Evolutionary conservation across 805 yeast species (phyloP).

Genomic region (Tetrapisispora iriomotensis): DNA sequence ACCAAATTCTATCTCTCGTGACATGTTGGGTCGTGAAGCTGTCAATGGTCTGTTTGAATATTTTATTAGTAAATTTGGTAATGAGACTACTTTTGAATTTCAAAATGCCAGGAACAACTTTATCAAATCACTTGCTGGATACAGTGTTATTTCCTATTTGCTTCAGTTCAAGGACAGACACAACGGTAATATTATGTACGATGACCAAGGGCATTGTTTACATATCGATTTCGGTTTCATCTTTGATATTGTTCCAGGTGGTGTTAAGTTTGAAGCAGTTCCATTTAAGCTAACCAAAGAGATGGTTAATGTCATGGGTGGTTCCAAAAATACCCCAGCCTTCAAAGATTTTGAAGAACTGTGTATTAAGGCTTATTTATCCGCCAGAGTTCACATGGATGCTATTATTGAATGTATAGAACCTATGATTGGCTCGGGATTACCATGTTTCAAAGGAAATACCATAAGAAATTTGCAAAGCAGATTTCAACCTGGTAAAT

Average conservation of each 20-base stretch:
- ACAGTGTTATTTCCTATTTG: conserved; percentile 81
- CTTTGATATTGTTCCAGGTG: conserved; percentile 98
- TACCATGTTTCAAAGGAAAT: conserved; percentile 86
- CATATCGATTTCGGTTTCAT: conserved; percentile 98
- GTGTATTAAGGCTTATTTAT: conserved; percentile 84
- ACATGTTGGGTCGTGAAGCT: conserved; percentile 97
- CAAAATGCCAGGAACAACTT: conserved; percentile 89
- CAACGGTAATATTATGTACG: conserved; percentile 96
- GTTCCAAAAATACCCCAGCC: conserved; percentile 71
- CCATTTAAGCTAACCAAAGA: conserved; percentile 95
- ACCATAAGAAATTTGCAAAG: conserved; percentile 69
- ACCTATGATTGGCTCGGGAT: conserved; percentile 91
- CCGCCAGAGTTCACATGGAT: conserved; percentile 82
- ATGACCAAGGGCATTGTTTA: conserved; percentile 84
- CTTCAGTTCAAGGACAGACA: conserved; percentile 95
- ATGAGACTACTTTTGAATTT: conserved; percentile 81
- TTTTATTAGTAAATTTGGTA: conserved; percentile 85
- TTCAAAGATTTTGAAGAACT: conserved; percentile 90
- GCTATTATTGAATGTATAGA: conserved; percentile 72
- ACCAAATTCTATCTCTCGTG: conserved; percentile 91
- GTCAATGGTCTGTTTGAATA: conserved; percentile 94
- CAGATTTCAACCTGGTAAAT: conserved; percentile 72
- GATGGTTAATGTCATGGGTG: conserved; percentile 96
- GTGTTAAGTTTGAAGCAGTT: conserved; percentile 95
- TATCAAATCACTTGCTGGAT: conserved; percentile 89